Evolutionary conservation across 2,329 filamentous ascomycete species (phyloP).

Genomic region (Tolypocladium album): DNA sequence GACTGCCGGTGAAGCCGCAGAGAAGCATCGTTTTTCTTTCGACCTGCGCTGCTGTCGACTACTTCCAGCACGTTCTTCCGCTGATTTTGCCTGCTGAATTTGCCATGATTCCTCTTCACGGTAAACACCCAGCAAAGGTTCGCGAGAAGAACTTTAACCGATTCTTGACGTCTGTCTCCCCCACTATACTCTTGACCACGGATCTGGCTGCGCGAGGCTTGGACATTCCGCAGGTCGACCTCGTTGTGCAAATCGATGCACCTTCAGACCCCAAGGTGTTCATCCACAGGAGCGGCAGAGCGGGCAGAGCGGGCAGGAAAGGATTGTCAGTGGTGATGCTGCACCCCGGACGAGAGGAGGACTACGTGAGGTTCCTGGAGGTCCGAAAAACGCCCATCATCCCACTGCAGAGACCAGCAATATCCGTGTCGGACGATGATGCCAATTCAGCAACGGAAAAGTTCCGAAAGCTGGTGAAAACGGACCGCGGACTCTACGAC

Average conservation of each 20-base stretch:
- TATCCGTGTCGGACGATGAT: slow-evolving; percentile 51
- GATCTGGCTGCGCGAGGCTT: slow-evolving; percentile 85
- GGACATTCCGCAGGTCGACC: slow-evolving; percentile 83
- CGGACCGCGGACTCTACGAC: slow-evolving; percentile 57
- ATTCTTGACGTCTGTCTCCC: slow-evolving; percentile 64
- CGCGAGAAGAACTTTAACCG: slow-evolving; percentile 78
- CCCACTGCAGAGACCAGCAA: slow-evolving; percentile 44
- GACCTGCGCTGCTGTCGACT: slow-evolving; percentile 90
- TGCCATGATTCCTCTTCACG: slow-evolving; percentile 71
- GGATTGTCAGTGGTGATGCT: slow-evolving; percentile 81
- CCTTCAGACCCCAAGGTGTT: slow-evolving; percentile 87
- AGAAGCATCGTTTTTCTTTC: slow-evolving; percentile 88
- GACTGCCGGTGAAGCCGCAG: slow-evolving; percentile 62
- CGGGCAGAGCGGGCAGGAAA: slow-evolving; percentile 77
- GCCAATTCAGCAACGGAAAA: slow-evolving; percentile 43
- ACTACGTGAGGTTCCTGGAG: slow-evolving; percentile 79
- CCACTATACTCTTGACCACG: slow-evolving; percentile 79
- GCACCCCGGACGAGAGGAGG: slow-evolving; percentile 75
- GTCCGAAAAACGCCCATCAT: slow-evolving; percentile 78
- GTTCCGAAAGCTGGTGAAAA: slow-evolving; percentile 47
- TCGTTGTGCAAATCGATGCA: slow-evolving; percentile 80
- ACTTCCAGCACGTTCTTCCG: slow-evolving; percentile 75
- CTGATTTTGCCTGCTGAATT: slow-evolving; percentile 58
- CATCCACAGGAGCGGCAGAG: slow-evolving; percentile 83
- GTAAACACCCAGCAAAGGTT: slow-evolving; percentile 81